A percentile compares a stretch with the other conserved stretches of the same genome.
These are phyloP conservation scores for Colletotrichum falcatum DNA, from an alignment of 2,329 filamentous ascomycete species.

Conservation along the genomic window DNA sequence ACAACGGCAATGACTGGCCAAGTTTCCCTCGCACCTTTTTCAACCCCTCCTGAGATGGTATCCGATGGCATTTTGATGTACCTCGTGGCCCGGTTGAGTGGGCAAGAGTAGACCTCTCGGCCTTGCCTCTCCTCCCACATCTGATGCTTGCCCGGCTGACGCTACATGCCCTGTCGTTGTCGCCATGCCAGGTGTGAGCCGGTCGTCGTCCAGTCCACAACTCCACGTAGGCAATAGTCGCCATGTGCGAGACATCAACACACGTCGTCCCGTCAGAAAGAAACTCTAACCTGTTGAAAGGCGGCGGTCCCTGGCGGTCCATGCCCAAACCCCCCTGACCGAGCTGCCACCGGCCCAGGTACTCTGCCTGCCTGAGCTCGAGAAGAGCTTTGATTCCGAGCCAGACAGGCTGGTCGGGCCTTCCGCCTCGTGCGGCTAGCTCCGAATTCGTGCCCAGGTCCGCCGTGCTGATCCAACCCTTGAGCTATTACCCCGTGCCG, in stretches of 20 bases:
- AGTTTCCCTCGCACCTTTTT: conserved; percentile 13
- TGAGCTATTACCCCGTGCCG: conserved; percentile 38
- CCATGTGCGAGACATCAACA: conserved; percentile 34
- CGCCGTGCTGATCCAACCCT: conserved; percentile 32
- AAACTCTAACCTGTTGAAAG: conserved; percentile 18
- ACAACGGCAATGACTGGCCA: conserved; percentile 9
- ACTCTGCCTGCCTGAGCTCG: conserved; percentile 28
- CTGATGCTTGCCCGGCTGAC: conserved; percentile 31
- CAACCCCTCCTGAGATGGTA: background rate
- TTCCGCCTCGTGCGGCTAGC: conserved; percentile 37
- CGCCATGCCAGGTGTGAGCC: conserved; percentile 12
- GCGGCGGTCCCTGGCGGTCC: conserved; percentile 17
- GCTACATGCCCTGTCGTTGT: conserved; percentile 21
- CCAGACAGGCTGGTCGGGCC: conserved; percentile 33
- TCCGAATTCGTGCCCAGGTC: conserved; percentile 29
- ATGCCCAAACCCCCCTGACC: conserved; percentile 25
- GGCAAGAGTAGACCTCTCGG: conserved; percentile 26
- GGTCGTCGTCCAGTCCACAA: conserved; percentile 20
- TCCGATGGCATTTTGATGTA: conserved; percentile 33
- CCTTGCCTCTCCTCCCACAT: background rate
- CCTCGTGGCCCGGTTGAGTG: conserved; percentile 32
- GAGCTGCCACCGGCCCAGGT: conserved; percentile 6
- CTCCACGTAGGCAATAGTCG: conserved; percentile 37
- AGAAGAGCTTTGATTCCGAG: conserved; percentile 33
- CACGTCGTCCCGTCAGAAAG: conserved; percentile 23